Evolutionary conservation across 441 rosid species (phyloP).

Genomic region (Monsonia emarginata): DNA sequence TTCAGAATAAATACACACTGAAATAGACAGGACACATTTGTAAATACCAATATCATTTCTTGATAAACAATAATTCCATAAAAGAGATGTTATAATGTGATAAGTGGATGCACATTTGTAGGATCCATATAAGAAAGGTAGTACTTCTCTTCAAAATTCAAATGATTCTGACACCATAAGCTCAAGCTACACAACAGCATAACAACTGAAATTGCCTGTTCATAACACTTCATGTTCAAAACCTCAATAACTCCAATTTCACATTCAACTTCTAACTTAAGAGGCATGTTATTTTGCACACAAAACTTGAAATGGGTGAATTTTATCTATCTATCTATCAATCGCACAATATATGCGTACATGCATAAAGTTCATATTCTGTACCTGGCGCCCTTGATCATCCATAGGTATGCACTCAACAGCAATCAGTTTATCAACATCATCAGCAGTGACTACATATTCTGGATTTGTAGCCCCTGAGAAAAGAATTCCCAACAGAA

Average conservation of each 20-base stretch:
- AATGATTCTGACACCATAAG: neutral
- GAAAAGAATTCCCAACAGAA: constrained; percentile 8
- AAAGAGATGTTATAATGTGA: neutral
- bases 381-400: constrained; percentile 88
- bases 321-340: neutral
- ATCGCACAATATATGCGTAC: neutral
- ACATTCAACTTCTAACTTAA: neutral
- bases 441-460: constrained; percentile 94
- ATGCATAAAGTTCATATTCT: neutral
- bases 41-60: neutral
- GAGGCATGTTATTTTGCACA: neutral
- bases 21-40: neutral
- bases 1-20: too few species aligned
- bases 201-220: neutral
- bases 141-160: neutral
- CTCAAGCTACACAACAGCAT: neutral
- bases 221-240: neutral
- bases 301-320: neutral
- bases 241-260: neutral
- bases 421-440: constrained; percentile 86
- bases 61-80: neutral
- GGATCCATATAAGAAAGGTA: neutral
- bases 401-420: constrained; percentile 99
- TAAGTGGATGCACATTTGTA: neutral
- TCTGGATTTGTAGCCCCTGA: constrained; percentile 97